Conservation (phyloP, 768 basidiomycete genomes). For the Ephemerocybe angulata region DNA sequence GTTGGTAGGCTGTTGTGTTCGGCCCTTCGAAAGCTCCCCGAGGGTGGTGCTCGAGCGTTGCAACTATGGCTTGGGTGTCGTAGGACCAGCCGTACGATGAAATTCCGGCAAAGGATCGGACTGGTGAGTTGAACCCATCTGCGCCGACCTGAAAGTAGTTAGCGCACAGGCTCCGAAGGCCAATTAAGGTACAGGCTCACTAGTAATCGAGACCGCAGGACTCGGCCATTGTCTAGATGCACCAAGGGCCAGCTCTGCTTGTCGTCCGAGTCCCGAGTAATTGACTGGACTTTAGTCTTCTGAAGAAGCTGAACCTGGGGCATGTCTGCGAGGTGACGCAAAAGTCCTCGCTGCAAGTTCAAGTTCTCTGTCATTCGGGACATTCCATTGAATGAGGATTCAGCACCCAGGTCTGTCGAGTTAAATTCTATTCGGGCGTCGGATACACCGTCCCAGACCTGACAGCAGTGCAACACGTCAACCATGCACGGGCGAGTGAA, state of each 20-base stretch:
- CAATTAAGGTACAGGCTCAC: slow-evolving; percentile 40
- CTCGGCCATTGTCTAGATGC: slow-evolving; percentile 62
- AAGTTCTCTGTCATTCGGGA: slow-evolving; percentile 87
- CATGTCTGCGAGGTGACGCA: slow-evolving; percentile 55
- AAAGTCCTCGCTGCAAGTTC: slow-evolving; percentile 84
- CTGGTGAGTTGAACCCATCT: slow-evolving; percentile 93
- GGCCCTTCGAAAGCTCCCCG: slow-evolving; percentile 56
- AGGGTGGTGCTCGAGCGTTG: slow-evolving; percentile 75
- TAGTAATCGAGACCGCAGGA: slow-evolving; percentile 69
- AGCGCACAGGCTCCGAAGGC: background rate
- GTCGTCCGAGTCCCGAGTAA: slow-evolving; percentile 49
- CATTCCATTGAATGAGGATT: slow-evolving; percentile 45
- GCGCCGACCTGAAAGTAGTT: slow-evolving; percentile 70
- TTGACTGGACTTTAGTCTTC: slow-evolving; percentile 69
- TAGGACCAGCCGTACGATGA: slow-evolving; percentile 91
- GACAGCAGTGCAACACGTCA: background rate
- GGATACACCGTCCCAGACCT: slow-evolving; percentile 93
- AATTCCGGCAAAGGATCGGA: slow-evolving; percentile 81
- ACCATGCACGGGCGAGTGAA: slow-evolving; percentile 8
- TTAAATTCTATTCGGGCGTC: slow-evolving; percentile 74
- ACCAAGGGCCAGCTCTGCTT: slow-evolving; percentile 78
- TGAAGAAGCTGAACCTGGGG: slow-evolving; percentile 64
- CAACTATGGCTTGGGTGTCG: slow-evolving; percentile 84
- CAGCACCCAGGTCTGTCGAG: slow-evolving; percentile 43
- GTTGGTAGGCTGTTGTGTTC: slow-evolving; percentile 85